Base-by-base conservation (phyloP, 805 yeast species). In the Blastobotrys parvus region DNA sequence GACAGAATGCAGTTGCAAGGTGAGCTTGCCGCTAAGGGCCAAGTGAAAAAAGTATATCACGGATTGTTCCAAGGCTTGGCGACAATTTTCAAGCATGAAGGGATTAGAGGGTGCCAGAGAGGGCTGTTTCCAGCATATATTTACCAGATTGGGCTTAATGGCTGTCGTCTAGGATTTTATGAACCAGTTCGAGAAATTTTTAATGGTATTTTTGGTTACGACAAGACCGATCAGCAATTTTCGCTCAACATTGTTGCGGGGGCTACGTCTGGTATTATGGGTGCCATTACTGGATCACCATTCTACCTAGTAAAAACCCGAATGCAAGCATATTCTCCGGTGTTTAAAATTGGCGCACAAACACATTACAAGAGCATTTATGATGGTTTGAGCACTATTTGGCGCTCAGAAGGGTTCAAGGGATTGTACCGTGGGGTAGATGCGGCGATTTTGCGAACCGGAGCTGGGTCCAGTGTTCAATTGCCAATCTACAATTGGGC, bases 391-490 rank as follows among this genome's bases (percentile, higher is more conserved):
- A 52, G 62, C 4, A 67, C 78, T 18, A 77, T 92, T 33, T 77
- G 69, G 56, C 64, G 63, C 38, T 62, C 71, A 1, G 95, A 85
- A 55, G 97, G 97, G 1, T 33, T 85, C 45, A 65, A 60, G 44
- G 97, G 97, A 4, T 68, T 84, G 48, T 90, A 78, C 64, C 72
- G 94, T 49, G 98, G 98, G 50, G 86, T 88, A 3, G 95, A 86
- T 57, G 95, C 98, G 2, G 97, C 98, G 1, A 77, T 88, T 25
- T 67, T 92, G 48, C 76, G 98, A 65, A 92, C 97, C 1, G 95
- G 96, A 56, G 82, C 88, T 44, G 98, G 97, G 2, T 92, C 98
- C 5, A 75, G 95, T 20, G 96, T 86, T 32, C 98, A 92, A 67
- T 69, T 92, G 53, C 97, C 98, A 13, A 78, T 88, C 39, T 92